phyloP scores from a whole-genome alignment of 2,329 filamentous ascomycete genomes.

The Verruconis gallopava region DNA sequence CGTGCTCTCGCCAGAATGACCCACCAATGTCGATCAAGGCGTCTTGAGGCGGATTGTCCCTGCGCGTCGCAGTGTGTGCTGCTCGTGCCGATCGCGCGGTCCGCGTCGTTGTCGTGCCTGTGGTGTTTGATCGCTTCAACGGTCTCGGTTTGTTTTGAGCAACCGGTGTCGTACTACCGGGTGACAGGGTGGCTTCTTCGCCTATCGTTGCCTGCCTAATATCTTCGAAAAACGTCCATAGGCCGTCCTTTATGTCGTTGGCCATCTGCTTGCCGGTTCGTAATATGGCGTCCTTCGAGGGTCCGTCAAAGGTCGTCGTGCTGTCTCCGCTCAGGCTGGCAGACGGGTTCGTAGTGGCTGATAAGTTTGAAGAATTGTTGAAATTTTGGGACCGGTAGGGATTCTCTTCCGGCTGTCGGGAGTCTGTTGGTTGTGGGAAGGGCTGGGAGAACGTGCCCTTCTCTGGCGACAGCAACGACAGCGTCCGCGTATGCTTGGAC shows the following conservation, averaged over 20 bases:
- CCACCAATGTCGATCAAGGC: constrained; percentile 23
- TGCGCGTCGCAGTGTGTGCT: background rate
- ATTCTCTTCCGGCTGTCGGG: constrained; percentile 19
- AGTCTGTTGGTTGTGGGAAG: constrained; percentile 26
- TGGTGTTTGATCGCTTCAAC: background rate
- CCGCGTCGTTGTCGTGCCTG: background rate
- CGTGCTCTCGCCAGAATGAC: constrained; percentile 32
- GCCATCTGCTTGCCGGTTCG: constrained; percentile 60
- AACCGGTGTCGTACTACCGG: background rate
- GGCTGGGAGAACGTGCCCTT: constrained; percentile 23
- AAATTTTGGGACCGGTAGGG: constrained; percentile 13
- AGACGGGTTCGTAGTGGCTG: constrained; percentile 21
- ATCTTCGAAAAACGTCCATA: constrained; percentile 93
- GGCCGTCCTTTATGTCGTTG: constrained; percentile 74
- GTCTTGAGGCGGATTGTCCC: constrained; percentile 9
- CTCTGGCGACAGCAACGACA: constrained; percentile 70
- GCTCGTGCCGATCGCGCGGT: background rate
- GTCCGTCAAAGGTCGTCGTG: constrained; percentile 2
- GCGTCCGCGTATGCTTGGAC: constrained; percentile 46
- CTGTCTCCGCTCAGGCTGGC: constrained; percentile 17
- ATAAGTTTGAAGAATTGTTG: constrained; percentile 12
- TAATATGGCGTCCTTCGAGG: constrained; percentile 20
- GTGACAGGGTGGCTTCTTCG: constrained; percentile 57
- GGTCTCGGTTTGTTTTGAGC: background rate
- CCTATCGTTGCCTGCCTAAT: constrained; percentile 90